These are phyloP conservation scores for Thalassiosira profunda DNA, from an alignment of 108 stramenopile genomes.

Conservation along the genomic window DNA sequence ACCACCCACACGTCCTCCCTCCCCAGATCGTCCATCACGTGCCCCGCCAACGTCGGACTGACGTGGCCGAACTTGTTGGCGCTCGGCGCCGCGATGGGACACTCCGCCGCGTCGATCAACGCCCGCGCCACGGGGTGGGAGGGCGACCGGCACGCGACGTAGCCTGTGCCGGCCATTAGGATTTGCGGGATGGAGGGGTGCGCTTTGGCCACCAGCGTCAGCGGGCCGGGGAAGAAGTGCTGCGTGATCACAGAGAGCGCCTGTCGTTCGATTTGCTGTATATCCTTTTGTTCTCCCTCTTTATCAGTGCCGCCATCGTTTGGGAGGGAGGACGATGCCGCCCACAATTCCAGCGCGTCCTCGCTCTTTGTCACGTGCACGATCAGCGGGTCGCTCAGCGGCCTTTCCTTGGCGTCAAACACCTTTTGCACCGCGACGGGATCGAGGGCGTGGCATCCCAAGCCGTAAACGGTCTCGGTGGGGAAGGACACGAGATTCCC, in stretches of 20 bases:
- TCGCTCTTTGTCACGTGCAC: slow-evolving; percentile 84
- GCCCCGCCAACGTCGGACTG: slow-evolving; percentile 91
- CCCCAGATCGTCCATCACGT: slow-evolving; percentile 96
- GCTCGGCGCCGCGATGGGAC: slow-evolving; percentile 98
- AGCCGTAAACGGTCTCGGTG: slow-evolving; percentile 99
- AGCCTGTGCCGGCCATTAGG: slow-evolving; percentile 95
- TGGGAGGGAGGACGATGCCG: slow-evolving; percentile 36
- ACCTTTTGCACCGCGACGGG: slow-evolving; percentile 84
- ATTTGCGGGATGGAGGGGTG: slow-evolving; percentile 72
- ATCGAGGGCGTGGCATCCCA: slow-evolving; percentile 97
- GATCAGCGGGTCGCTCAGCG: slow-evolving; percentile 96
- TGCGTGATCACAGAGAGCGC: slow-evolving; percentile 59
- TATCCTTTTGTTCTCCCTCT: slow-evolving; percentile 3
- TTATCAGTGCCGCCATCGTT: background rate
- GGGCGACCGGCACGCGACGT: slow-evolving; percentile 96
- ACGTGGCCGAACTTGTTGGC: slow-evolving; percentile 99
- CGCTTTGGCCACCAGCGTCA: slow-evolving; percentile 91
- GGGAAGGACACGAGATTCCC: slow-evolving; percentile 90
- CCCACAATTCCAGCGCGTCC: slow-evolving; percentile 79
- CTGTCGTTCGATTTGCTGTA: slow-evolving; percentile 34
- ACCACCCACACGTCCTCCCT: slow-evolving; percentile 87
- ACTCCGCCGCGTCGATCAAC: slow-evolving; percentile 74
- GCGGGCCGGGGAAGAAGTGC: slow-evolving; percentile 95
- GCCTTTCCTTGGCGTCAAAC: slow-evolving; percentile 95
- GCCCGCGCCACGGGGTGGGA: slow-evolving; percentile 87